phyloP scores from a whole-genome alignment of 1,284 basidiomycete genomes.

The Marasmius tenuissimus region DNA sequence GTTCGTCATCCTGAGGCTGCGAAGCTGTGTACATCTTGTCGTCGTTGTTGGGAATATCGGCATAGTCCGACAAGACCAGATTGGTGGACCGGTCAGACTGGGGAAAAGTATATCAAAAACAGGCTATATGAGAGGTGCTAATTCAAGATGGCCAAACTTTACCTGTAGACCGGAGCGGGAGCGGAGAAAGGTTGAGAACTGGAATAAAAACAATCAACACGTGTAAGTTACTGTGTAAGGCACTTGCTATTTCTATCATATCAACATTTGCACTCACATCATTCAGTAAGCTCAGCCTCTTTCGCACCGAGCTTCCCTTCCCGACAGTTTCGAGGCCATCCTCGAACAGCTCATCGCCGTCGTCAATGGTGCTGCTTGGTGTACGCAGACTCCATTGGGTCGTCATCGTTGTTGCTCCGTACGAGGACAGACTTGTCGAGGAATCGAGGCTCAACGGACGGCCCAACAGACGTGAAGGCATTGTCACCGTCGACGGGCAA shows the following conservation, averaged over 20 bases:
- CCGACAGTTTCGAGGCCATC: neutral
- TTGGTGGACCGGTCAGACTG: constrained; percentile 12
- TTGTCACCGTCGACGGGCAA: neutral
- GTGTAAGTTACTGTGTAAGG: constrained; percentile 37
- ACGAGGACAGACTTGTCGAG: constrained; percentile 13
- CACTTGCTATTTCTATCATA: neutral
- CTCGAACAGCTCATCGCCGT: neutral
- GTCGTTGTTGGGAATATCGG: constrained; percentile 21
- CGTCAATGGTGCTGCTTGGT: neutral
- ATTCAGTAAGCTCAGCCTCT: constrained; percentile 28
- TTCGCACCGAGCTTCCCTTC: neutral
- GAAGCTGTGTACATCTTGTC: constrained; percentile 15
- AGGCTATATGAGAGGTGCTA: constrained; percentile 15
- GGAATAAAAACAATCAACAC: constrained; percentile 32
- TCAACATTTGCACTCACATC: neutral
- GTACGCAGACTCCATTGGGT: constrained; percentile 5
- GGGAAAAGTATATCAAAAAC: constrained; percentile 9
- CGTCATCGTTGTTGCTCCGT: constrained; percentile 1
- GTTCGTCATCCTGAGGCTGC: constrained; percentile 27
- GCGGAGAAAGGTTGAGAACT: constrained; percentile 38
- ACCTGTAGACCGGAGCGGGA: constrained; percentile 32
- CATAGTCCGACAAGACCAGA: constrained; percentile 29
- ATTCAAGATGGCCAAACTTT: constrained; percentile 24
- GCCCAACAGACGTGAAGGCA: neutral
- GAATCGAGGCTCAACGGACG: constrained; percentile 10